phyloP scores from a whole-genome alignment of 192 early-diverging fungal species.

The Gonapodya prolifera region DNA sequence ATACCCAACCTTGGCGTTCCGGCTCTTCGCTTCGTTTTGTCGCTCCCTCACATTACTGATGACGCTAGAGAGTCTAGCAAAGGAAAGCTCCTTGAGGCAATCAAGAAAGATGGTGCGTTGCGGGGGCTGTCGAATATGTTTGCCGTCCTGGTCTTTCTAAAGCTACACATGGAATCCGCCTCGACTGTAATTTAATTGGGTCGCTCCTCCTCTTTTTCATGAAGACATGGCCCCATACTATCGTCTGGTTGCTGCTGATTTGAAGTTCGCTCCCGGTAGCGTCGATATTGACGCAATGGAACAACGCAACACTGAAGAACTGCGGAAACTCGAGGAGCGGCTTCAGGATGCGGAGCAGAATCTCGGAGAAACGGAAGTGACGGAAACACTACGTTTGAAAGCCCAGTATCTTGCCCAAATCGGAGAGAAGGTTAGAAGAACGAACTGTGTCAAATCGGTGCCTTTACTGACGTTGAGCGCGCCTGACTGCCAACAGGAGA shows the following conservation, averaged over 20 bases:
- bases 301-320: conserved; percentile 58
- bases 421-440: conserved; percentile 83
- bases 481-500: conserved; percentile 41
- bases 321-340: conserved; percentile 69
- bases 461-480: neutral
- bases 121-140: neutral
- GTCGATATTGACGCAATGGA: conserved; percentile 35
- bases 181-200: too few species aligned
- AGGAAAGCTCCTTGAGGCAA: conserved; percentile 1
- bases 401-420: conserved; percentile 86
- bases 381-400: conserved; percentile 72
- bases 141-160: conserved; percentile 5
- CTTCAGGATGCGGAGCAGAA: conserved; percentile 84
- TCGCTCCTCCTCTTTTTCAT: neutral
- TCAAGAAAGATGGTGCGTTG: conserved; percentile 8
- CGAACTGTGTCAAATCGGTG: too few species aligned
- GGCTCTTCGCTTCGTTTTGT: neutral
- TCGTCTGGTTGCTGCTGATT: conserved; percentile 42
- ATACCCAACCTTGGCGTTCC: conserved; percentile 4
- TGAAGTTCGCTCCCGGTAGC: conserved; percentile 43
- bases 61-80: neutral
- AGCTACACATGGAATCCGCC: too few species aligned
- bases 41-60: neutral
- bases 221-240: conserved; percentile 85
- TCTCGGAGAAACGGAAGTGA: conserved; percentile 81